Evolutionary conservation across 306 rosid species (phyloP).

Genomic region (Fragaria ananassa): DNA sequence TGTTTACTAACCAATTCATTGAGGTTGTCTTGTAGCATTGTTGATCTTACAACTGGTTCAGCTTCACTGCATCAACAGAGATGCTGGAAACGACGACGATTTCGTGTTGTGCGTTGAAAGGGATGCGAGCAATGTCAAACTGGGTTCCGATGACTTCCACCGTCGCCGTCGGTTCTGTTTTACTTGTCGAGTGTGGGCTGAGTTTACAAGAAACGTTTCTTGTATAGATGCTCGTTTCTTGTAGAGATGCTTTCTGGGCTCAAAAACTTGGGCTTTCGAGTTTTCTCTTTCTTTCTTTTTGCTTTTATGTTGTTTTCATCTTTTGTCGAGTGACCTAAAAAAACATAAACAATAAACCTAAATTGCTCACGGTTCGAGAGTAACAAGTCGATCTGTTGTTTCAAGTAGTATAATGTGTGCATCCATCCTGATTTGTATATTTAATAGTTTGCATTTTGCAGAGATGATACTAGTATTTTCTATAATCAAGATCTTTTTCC

Average conservation of each 20-base stretch:
- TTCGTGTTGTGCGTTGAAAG: not conserved
- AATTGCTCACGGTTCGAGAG: too few relatives aligned
- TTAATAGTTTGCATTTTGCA: too few relatives aligned
- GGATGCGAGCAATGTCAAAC: slow-evolving; percentile 11
- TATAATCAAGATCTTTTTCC: too few relatives aligned
- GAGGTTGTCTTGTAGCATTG: slow-evolving; percentile 29
- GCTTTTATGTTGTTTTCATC: too few relatives aligned
- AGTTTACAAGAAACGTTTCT: not conserved
- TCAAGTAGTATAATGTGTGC: too few relatives aligned
- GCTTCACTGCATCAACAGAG: slow-evolving; percentile 23
- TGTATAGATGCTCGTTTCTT: not conserved
- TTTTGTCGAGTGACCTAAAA: too few relatives aligned
- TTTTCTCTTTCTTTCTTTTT: too few relatives aligned
- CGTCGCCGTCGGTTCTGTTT: not conserved
- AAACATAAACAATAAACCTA: too few relatives aligned
- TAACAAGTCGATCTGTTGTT: too few relatives aligned
- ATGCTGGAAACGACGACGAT: slow-evolving; percentile 7
- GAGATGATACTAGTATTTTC: too few relatives aligned
- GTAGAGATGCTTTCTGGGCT: not conserved
- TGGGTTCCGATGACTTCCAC: slow-evolving; percentile 10
- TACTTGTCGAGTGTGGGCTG: not conserved
- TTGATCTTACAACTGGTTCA: not conserved
- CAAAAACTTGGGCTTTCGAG: not conserved
- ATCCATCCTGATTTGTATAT: too few relatives aligned
- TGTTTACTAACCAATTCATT: slow-evolving; percentile 48